A percentile compares a stretch with the other conserved stretches of the same genome.
phyloP scores from a whole-genome alignment of 805 yeast genomes.

The Ogataea neopini region DNA sequence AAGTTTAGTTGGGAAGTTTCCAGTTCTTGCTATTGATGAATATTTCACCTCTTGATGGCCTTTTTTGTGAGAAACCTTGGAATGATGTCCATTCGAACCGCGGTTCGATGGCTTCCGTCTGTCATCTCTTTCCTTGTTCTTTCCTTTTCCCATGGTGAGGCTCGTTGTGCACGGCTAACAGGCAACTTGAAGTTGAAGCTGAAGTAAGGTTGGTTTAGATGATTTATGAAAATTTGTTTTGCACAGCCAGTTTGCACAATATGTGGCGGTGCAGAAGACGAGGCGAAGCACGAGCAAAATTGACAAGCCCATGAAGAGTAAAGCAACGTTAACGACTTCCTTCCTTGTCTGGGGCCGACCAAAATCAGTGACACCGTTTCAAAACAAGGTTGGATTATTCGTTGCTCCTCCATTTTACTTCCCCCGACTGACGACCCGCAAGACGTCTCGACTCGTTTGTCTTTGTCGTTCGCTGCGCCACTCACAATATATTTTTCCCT shows the following conservation, averaged over 20 bases:
- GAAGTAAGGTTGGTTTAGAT: no score
- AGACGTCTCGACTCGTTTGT: background rate
- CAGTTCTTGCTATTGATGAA: slow-evolving; percentile 15
- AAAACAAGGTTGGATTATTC: no score
- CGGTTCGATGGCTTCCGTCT: slow-evolving; percentile 32
- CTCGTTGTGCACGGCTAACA: background rate
- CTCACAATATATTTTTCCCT: background rate
- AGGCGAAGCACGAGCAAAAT: no score
- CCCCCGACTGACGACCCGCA: no score
- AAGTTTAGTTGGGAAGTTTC: slow-evolving; percentile 72
- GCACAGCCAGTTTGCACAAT: background rate
- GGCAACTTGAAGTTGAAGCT: background rate
- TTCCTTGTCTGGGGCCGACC: no score
- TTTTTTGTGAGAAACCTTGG: slow-evolving; percentile 51
- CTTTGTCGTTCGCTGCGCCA: background rate
- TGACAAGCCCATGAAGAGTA: no score
- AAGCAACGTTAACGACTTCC: no score
- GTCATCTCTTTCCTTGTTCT: slow-evolving; percentile 47
- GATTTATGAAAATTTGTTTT: background rate
- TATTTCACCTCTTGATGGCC: slow-evolving; percentile 33
- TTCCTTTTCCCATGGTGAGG: slow-evolving; percentile 52
- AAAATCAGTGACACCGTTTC: no score
- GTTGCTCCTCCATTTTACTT: no score
- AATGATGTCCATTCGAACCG: slow-evolving; percentile 58
- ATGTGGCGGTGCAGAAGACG: no score